Evolutionary conservation across 176 grass and related monocot genomes (phyloP).

Genomic region (Sorghum bicolor): Sorghum_bicolor_NCBIv3 NC_012871.2:12175501-12176000

Average conservation of each 20-base stretch:
- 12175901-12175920: not conserved
- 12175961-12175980: not conserved
- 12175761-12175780: conserved; percentile 83
- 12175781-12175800: not conserved
- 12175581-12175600: not conserved
- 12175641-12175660: conserved; percentile 17
- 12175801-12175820: not conserved
- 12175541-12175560: not conserved
- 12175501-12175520: not conserved
- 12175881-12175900: not conserved
- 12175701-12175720: conserved; percentile 84
- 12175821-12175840: not conserved
- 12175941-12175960: not conserved
- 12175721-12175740: conserved; percentile 89
- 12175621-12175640: not conserved
- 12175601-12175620: not conserved
- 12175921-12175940: not conserved
- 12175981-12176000: not conserved
- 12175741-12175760: conserved; percentile 95
- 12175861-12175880: not conserved
- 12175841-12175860: not conserved
- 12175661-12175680: conserved; percentile 92
- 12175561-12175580: not conserved
- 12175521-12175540: not conserved
- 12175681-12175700: conserved; percentile 79